phyloP scores from a whole-genome alignment of 768 basidiomycete genomes.

The Amyloporia xantha region DNA sequence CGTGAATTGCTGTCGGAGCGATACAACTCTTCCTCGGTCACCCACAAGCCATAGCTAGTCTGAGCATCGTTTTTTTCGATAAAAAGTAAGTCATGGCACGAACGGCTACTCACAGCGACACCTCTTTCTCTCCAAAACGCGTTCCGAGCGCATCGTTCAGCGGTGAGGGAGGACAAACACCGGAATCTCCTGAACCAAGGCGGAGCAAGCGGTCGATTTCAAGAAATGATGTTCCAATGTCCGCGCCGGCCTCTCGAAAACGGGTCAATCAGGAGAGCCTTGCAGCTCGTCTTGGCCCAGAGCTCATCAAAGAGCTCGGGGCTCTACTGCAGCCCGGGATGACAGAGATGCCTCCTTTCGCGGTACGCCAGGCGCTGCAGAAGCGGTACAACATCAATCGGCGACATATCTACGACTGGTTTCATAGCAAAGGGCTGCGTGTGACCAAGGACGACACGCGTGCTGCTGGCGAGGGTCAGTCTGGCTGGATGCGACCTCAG shows the following conservation, averaged over 20 bases:
- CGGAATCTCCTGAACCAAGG: neutral
- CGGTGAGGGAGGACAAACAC: neutral
- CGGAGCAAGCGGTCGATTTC: neutral
- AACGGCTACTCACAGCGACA: neutral
- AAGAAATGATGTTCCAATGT: neutral
- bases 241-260: constrained; percentile 20
- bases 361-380: constrained; percentile 63
- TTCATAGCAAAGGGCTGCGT: constrained; percentile 48
- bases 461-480: constrained; percentile 9
- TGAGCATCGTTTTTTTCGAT: too few species aligned
- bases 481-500: constrained; percentile 11
- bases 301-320: constrained; percentile 66
- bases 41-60: too few species aligned
- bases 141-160: neutral
- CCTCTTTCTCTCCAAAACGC: neutral
- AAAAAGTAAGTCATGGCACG: neutral
- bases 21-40: too few species aligned
- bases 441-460: constrained; percentile 23
- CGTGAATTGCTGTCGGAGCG: too few species aligned
- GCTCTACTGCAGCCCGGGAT: constrained; percentile 63
- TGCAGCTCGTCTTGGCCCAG: constrained; percentile 58
- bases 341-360: constrained; percentile 69
- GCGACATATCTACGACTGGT: constrained; percentile 74
- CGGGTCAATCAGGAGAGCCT: constrained; percentile 65
- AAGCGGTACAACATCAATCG: constrained; percentile 64